A percentile compares a stretch with the other conserved stretches of the same genome.
Conservation (phyloP, 2,329 filamentous ascomycete species). For the Fusarium neocosmosporiellum region DNA sequence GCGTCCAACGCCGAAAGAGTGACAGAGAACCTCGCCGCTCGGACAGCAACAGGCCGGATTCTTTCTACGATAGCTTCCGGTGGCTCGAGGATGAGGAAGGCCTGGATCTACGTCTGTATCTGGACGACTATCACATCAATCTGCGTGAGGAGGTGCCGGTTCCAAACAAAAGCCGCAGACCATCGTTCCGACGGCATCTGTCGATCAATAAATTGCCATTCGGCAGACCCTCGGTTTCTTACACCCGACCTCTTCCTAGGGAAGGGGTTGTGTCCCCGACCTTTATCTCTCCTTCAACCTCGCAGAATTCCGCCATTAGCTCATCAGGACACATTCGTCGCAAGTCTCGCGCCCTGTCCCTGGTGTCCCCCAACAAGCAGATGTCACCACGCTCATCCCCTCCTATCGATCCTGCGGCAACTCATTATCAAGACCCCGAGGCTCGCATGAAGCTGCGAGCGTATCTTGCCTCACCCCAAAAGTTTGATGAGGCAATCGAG, state of each 20-base stretch:
- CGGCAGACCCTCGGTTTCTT: slow-evolving; percentile 63
- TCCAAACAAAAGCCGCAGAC: slow-evolving; percentile 59
- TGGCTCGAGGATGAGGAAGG: slow-evolving; percentile 81
- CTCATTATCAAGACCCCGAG: slow-evolving; percentile 91
- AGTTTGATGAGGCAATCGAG: slow-evolving; percentile 94
- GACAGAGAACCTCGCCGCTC: slow-evolving; percentile 29
- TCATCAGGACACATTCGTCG: slow-evolving; percentile 55
- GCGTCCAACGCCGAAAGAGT: slow-evolving; percentile 39
- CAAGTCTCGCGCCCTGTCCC: slow-evolving; percentile 66
- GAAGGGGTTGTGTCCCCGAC: slow-evolving; percentile 50
- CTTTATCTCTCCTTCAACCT: slow-evolving; percentile 34
- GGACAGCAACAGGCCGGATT: slow-evolving; percentile 56
- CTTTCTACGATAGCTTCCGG: slow-evolving; percentile 74
- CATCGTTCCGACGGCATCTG: slow-evolving; percentile 76
- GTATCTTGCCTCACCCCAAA: slow-evolving; percentile 89
- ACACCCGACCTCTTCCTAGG: slow-evolving; percentile 60
- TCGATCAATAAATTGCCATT: slow-evolving; percentile 77
- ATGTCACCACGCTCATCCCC: slow-evolving; percentile 35
- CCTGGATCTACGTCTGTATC: slow-evolving; percentile 72
- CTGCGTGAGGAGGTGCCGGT: slow-evolving; percentile 62
- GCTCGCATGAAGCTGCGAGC: slow-evolving; percentile 86
- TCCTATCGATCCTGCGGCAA: slow-evolving; percentile 74
- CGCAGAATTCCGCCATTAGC: slow-evolving; percentile 33
- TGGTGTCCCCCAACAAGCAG: slow-evolving; percentile 62
- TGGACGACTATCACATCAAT: slow-evolving; percentile 78